Conservation (phyloP, 2,329 filamentous ascomycete species). For the Sporothrix protearum region DNA sequence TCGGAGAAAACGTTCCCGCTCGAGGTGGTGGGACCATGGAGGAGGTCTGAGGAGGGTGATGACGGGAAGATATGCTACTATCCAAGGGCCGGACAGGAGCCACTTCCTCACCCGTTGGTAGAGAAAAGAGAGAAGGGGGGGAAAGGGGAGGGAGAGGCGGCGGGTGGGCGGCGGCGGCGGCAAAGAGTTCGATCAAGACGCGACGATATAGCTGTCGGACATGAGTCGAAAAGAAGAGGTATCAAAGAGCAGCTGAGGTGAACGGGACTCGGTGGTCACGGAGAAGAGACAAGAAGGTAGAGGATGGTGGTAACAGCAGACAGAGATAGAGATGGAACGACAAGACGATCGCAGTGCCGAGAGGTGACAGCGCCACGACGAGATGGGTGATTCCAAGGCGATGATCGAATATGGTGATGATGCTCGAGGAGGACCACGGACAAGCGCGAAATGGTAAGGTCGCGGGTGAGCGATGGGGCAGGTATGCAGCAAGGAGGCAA, state of each 20-base stretch:
- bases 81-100: conserved; percentile 30
- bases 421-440: not conserved
- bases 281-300: not conserved
- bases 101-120: conserved; percentile 30
- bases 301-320: not conserved
- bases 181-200: not conserved
- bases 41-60: conserved; percentile 24
- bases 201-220: not conserved
- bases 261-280: not conserved
- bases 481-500: not conserved
- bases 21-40: conserved; percentile 59
- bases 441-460: not conserved
- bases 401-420: not conserved
- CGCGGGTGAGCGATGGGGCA: not conserved
- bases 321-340: not conserved
- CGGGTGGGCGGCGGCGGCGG: conserved; percentile 4
- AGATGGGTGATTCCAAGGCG: not conserved
- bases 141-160: not conserved
- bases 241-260: not conserved
- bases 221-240: not conserved
- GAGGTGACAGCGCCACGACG: not conserved
- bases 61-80: conserved; percentile 28
- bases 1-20: conserved; percentile 63
- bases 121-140: conserved; percentile 21
- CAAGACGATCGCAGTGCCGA: not conserved